A percentile compares a stretch with the other conserved stretches of the same genome.
These are phyloP conservation scores for Colletotrichum nymphaeae DNA, from an alignment of 2,329 filamentous ascomycete species.

Conservation along the genomic window DNA sequence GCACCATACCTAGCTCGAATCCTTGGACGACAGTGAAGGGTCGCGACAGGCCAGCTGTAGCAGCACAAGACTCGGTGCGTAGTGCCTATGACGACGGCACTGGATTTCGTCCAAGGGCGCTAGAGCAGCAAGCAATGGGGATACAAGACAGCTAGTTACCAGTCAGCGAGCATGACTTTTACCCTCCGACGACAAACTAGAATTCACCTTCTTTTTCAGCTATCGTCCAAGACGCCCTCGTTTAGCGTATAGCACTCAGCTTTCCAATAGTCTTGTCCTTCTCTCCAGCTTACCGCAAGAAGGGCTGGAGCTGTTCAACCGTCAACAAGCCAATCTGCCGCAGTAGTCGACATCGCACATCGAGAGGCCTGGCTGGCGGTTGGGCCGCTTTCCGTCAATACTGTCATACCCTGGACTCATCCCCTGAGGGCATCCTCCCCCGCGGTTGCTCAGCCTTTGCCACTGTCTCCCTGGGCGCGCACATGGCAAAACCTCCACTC, in stretches of 20 bases:
- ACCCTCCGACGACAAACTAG: background rate
- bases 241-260: conserved; percentile 5
- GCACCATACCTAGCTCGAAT: background rate
- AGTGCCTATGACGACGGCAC: conserved; percentile 14
- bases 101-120: background rate
- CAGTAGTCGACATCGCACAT: background rate
- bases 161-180: background rate
- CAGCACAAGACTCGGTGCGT: background rate
- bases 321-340: background rate
- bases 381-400: background rate
- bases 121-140: background rate
- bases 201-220: conserved; percentile 9
- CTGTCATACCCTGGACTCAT: background rate
- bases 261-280: conserved; percentile 17
- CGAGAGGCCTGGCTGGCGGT: background rate
- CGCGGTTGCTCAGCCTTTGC: conserved; percentile 28
- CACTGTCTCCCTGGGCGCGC: conserved; percentile 30
- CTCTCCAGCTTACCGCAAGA: background rate
- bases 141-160: conserved; percentile 8
- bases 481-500: conserved; percentile 32
- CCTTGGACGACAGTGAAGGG: background rate
- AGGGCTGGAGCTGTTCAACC: background rate
- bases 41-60: background rate
- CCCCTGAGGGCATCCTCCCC: conserved; percentile 1
- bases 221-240: background rate